These are phyloP conservation scores for Hondaea fermentalgiana DNA, from an alignment of 108 stramenopile genomes.

Conservation along the genomic window DNA sequence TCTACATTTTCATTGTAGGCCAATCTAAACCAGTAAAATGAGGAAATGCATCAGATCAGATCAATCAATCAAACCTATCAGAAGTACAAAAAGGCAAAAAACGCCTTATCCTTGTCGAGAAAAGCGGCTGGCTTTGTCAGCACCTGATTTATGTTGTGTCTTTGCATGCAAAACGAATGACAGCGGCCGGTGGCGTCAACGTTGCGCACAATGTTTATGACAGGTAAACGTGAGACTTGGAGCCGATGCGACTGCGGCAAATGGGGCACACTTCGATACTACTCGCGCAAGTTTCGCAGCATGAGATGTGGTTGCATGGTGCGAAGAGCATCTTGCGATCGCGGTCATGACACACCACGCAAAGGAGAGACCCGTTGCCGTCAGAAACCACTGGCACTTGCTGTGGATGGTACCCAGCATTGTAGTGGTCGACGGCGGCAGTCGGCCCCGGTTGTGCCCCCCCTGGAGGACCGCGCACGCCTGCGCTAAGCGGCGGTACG, in stretches of 20 bases:
- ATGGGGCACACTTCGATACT: background rate
- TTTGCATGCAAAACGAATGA: too few species aligned
- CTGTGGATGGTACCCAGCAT: background rate
- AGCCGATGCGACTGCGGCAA: background rate
- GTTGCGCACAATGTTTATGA: background rate
- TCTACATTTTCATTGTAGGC: too few species aligned
- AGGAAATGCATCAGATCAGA: too few species aligned
- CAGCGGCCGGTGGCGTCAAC: too few species aligned
- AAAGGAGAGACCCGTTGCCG: background rate
- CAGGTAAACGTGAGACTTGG: background rate
- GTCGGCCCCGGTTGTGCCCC: background rate
- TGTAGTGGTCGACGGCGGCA: background rate
- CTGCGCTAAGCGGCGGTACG: background rate
- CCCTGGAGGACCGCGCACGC: background rate
- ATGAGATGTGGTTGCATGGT: background rate
- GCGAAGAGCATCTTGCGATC: background rate
- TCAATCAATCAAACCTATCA: too few species aligned
- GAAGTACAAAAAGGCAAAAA: too few species aligned
- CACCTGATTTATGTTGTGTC: too few species aligned
- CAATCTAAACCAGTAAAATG: too few species aligned
- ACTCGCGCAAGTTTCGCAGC: background rate
- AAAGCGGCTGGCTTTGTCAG: too few species aligned
- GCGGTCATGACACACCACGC: background rate
- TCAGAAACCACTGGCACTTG: background rate
- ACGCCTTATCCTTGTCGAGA: too few species aligned